These are phyloP conservation scores for Ascoidea rubescens DNA, from an alignment of 805 yeast genomes.

Conservation along the genomic window DNA sequence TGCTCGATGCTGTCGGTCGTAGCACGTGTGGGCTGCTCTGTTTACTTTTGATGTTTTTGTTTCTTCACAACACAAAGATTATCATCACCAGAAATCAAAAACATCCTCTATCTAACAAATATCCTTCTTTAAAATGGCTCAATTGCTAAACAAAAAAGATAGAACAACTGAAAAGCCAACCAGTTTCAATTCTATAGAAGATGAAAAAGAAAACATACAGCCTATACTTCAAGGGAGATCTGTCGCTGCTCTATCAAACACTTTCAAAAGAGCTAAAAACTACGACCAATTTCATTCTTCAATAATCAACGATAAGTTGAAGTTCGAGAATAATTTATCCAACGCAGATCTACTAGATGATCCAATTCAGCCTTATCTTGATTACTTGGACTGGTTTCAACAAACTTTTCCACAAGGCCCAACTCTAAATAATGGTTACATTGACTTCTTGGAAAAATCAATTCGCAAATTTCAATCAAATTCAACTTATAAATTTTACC, in stretches of 20 bases:
- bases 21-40: too few species aligned
- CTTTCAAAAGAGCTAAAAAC: slow-evolving; percentile 19
- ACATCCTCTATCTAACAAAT: too few species aligned
- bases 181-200: slow-evolving; percentile 33
- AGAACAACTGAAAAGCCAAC: too few species aligned
- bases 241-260: slow-evolving; percentile 36
- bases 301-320: slow-evolving; percentile 23
- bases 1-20: too few species aligned
- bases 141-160: too few species aligned
- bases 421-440: slow-evolving; percentile 43
- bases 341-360: slow-evolving; percentile 59
- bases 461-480: slow-evolving; percentile 36
- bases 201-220: slow-evolving; percentile 64
- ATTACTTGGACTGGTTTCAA: slow-evolving; percentile 63
- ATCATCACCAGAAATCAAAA: too few species aligned
- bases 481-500: slow-evolving; percentile 49
- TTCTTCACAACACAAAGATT: too few species aligned
- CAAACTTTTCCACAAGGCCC: slow-evolving; percentile 50
- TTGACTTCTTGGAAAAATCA: slow-evolving; percentile 54
- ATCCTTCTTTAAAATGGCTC: too few species aligned
- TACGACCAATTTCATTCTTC: slow-evolving; percentile 15
- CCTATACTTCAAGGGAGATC: slow-evolving; percentile 60
- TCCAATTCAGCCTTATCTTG: slow-evolving; percentile 65
- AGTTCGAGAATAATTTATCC: slow-evolving; percentile 35
- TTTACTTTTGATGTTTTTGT: too few species aligned